Base-by-base conservation (phyloP, 2,329 filamentous ascomycete genomes). In the Verticillium nonalfalfae region DNA sequence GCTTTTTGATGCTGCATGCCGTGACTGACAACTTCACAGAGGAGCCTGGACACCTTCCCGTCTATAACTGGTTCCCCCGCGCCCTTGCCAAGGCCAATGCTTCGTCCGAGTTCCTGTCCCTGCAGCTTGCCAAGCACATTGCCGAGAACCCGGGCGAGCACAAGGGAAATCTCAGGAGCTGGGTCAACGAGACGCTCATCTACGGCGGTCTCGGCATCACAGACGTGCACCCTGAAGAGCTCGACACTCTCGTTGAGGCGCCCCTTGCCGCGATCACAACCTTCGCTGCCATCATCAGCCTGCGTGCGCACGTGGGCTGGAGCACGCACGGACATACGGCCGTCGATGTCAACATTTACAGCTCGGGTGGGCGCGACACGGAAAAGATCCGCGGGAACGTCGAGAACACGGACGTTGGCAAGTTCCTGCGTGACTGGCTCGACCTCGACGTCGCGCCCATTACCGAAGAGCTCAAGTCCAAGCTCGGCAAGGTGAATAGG, bases 261-360 rank as follows among this genome's bases (percentile, higher is more conserved):
- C 84, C 87, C 0, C 78, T 79, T 1, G 74, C 76, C 3, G 81
- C 87, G 11, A 76, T 81, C 36, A 75, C 81, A 3, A 78, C 84
- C 1, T 90, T 98, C 71, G 87, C 93, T 0, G 88, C 91, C 70
- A 94, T 99, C 79, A 85, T 98, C 67, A 96, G 91, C 67, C 84
- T 90, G 4, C 86, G 95, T 63, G 91, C 93, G 1, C 92, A 96
- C 71, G 85, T 97, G 54, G 96, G 95, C 14, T 99, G 95, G 95
- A 89, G 85, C 65, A 97, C 93, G 0, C 94, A 97, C 73, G 95
- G 95, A 34, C 95, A 99, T 77, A 90, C 89, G 21, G 95, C 89
- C 59, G 93, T 95, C 7, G 95, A 99, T 72, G 95, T 99, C 57
- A 99, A 99, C 74, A 91, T 99, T 67, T 99, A 98, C 77, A 89